These are phyloP conservation scores for Russula sp. DNA, from an alignment of 768 basidiomycete genomes.

Conservation along the genomic window DNA sequence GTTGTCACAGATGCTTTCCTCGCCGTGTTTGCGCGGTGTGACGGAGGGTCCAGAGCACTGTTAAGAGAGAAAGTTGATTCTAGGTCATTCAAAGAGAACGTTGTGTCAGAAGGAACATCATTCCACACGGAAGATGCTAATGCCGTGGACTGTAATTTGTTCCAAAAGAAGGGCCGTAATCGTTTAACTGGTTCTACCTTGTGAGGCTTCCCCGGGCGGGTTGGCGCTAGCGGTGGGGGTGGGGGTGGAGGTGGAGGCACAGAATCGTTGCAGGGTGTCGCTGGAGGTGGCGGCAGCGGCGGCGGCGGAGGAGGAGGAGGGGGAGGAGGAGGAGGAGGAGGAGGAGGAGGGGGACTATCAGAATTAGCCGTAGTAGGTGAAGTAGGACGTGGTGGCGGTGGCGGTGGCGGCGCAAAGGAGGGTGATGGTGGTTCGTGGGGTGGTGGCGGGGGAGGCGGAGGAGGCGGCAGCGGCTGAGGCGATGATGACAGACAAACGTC, in stretches of 20 bases:
- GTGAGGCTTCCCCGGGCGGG: slow-evolving; percentile 28
- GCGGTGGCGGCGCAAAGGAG: slow-evolving; percentile 23
- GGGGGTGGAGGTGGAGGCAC: slow-evolving; percentile 1
- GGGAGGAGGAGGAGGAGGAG: neutral
- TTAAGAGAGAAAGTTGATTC: slow-evolving; percentile 67
- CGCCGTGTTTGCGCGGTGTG: slow-evolving; percentile 33
- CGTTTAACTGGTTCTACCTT: slow-evolving; percentile 43
- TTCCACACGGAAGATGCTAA: slow-evolving; percentile 61
- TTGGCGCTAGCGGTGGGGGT: slow-evolving; percentile 19
- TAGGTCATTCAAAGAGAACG: slow-evolving; percentile 61
- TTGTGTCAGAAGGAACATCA: slow-evolving; percentile 37
- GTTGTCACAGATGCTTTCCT: slow-evolving; percentile 61
- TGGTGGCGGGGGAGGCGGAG: slow-evolving; percentile 19
- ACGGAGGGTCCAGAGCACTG: slow-evolving; percentile 34
- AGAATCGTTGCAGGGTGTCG: neutral
- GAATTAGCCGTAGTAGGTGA: too few species aligned
- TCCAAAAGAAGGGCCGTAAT: slow-evolving; percentile 89
- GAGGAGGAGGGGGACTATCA: neutral
- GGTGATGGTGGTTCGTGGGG: slow-evolving; percentile 17
- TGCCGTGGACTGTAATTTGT: slow-evolving; percentile 50
- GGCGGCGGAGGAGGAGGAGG: neutral
- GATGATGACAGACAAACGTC: neutral
- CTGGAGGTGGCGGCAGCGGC: neutral
- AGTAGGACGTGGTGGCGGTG: neutral
- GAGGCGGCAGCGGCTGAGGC: slow-evolving; percentile 19